These are phyloP conservation scores for Lipomyces starkeyi DNA, from an alignment of 805 yeast genomes.

Conservation along the genomic window DNA sequence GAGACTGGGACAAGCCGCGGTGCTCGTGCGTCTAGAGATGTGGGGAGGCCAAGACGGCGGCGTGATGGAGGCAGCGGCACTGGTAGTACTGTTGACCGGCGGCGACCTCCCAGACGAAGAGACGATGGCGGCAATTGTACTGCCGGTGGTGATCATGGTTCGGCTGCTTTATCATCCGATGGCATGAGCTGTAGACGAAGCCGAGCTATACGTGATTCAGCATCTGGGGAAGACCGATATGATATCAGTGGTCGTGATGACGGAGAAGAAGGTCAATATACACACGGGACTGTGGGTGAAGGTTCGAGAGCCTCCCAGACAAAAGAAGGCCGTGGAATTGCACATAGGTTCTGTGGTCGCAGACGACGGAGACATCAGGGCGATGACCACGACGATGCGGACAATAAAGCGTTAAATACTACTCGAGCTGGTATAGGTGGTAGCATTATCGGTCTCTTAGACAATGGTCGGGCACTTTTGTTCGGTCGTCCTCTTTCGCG, in stretches of 20 bases:
- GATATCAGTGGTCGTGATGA: constrained; percentile 6
- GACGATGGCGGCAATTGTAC: not conserved
- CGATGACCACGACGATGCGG: not conserved
- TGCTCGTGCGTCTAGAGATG: constrained; percentile 24
- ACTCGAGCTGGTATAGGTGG: not conserved
- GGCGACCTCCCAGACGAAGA: constrained; percentile 7
- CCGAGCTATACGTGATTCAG: constrained; percentile 3
- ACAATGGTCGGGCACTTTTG: constrained; percentile 20
- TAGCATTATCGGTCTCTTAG: constrained; percentile 16
- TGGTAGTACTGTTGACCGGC: not conserved
- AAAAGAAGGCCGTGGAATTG: not conserved
- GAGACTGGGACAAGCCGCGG: constrained; percentile 38
- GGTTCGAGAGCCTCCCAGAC: not conserved
- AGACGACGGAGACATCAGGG: not conserved
- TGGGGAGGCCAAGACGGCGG: constrained; percentile 19
- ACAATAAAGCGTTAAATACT: not conserved
- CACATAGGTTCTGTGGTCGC: not conserved
- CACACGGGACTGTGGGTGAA: not conserved
- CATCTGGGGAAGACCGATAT: not conserved
- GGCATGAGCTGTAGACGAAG: not conserved
- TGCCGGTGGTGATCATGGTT: not conserved
- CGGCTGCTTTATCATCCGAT: not conserved
- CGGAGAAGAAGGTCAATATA: not conserved
- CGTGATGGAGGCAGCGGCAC: not conserved
- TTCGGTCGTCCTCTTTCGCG: constrained; percentile 32